These are phyloP conservation scores for Lippia alba DNA, from an alignment of 305 asterid genomes.

Conservation along the genomic window DNA sequence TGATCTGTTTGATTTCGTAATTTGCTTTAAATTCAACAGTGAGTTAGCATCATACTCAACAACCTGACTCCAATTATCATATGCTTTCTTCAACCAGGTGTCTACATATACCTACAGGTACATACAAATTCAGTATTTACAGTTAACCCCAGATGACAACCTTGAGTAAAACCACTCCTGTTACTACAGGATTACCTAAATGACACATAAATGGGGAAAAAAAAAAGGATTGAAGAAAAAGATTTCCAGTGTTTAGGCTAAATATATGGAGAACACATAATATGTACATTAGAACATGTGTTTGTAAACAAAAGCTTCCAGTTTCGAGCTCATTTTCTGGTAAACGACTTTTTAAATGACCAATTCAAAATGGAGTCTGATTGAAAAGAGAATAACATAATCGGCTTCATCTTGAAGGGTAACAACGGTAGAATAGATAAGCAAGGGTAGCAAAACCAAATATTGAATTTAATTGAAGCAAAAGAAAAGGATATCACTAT, in stretches of 20 bases:
- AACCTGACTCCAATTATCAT: conserved; percentile 88
- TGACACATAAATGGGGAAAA: not conserved
- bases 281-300: not conserved
- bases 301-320: not conserved
- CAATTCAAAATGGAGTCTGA: not conserved
- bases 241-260: not conserved
- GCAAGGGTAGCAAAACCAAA: not conserved
- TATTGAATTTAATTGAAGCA: not conserved
- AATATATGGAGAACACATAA: conserved; percentile 1
- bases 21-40: conserved; percentile 72
- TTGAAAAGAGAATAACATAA: not conserved
- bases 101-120: conserved; percentile 76
- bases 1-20: conserved; percentile 48
- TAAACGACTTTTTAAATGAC: not conserved
- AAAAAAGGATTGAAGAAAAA: not conserved
- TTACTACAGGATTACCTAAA: not conserved
- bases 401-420: conserved; percentile 1
- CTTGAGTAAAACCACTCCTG: not conserved
- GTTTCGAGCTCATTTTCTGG: not conserved
- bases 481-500: not conserved
- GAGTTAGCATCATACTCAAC: conserved; percentile 96
- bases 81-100: conserved; percentile 87
- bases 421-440: not conserved
- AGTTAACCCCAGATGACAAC: conserved; percentile 1
- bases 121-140: conserved; percentile 7